A percentile compares a stretch with the other conserved stretches of the same genome.
These are phyloP conservation scores for Tanacetum coccineum DNA, from an alignment of 129 eudicot species.

Conservation along the genomic window DNA sequence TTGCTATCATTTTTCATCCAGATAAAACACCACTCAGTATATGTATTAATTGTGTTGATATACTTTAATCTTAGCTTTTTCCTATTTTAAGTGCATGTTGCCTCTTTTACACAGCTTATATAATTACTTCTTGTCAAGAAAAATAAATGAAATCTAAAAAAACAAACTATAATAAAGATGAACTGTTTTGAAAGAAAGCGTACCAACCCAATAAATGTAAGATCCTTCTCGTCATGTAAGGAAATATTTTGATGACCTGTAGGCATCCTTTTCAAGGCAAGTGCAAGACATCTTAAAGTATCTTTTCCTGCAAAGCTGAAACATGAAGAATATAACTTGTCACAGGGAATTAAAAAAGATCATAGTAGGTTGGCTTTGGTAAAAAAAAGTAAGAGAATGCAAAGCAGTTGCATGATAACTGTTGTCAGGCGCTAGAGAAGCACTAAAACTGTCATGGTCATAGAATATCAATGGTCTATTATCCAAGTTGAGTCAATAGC, in stretches of 20 bases:
- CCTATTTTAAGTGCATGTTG: too few species aligned
- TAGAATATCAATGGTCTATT: too few species aligned
- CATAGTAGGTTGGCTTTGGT: too few species aligned
- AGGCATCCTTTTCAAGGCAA: constrained; percentile 90
- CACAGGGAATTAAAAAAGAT: constrained; percentile 14
- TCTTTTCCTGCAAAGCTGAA: constrained; percentile 97
- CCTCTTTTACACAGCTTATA: too few species aligned
- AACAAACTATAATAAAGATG: not conserved
- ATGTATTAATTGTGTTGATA: too few species aligned
- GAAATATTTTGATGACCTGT: constrained; percentile 74
- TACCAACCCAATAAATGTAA: constrained; percentile 99
- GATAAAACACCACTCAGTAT: too few species aligned
- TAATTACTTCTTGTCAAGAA: not conserved
- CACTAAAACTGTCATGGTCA: too few species aligned
- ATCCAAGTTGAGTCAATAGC: too few species aligned
- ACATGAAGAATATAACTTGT: constrained; percentile 15
- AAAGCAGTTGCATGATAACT: too few species aligned
- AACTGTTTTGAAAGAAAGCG: constrained; percentile 44
- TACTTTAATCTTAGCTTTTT: too few species aligned
- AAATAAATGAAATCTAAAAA: not conserved
- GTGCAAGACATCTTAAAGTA: constrained; percentile 90
- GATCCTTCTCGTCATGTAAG: constrained; percentile 78
- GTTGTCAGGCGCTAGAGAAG: too few species aligned
- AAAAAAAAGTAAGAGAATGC: too few species aligned
- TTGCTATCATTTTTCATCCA: constrained; percentile 4